These are phyloP conservation scores for Neocucurbitaria cava DNA, from an alignment of 2,329 filamentous ascomycete genomes.

Conservation along the genomic window DNA sequence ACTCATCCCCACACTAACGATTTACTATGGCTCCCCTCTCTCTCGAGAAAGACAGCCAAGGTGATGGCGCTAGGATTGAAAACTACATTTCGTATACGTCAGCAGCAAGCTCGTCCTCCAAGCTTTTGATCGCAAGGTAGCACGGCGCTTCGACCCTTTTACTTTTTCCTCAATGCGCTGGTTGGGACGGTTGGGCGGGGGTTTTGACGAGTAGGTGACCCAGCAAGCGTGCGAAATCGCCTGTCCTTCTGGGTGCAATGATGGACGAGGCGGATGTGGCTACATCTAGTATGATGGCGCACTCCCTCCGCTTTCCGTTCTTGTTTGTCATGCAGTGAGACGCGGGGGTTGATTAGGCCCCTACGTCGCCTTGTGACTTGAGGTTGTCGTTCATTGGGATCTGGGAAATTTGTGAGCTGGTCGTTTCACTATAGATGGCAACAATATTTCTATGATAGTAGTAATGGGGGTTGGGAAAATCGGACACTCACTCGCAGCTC, in stretches of 20 bases:
- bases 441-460: no score
- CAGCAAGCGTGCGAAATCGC: conserved; percentile 23
- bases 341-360: conserved; percentile 31
- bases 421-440: no score
- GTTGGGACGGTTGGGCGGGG: conserved; percentile 30
- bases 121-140: conserved; percentile 16
- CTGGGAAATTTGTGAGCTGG: conserved; percentile 21
- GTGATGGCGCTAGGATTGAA: conserved; percentile 46
- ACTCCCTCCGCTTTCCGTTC: conserved; percentile 48
- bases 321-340: conserved; percentile 36
- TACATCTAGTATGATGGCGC: conserved; percentile 33
- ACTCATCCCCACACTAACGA: conserved; percentile 30
- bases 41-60: not conserved
- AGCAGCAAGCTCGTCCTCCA: conserved; percentile 33
- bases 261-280: conserved; percentile 17
- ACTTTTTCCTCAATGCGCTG: conserved; percentile 42
- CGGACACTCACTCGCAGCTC: conserved; percentile 40
- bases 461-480: no score
- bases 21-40: conserved; percentile 1
- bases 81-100: conserved; percentile 42
- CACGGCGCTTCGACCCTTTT: conserved; percentile 44
- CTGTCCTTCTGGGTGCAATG: conserved; percentile 26
- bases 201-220: conserved; percentile 12
- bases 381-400: conserved; percentile 40
- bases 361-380: conserved; percentile 29